Evolutionary conservation across 352 stramenopile genomes (phyloP), one percentile per base, ranked within the genome.

Genomic region (Nothophytophthora sp.): DNA sequence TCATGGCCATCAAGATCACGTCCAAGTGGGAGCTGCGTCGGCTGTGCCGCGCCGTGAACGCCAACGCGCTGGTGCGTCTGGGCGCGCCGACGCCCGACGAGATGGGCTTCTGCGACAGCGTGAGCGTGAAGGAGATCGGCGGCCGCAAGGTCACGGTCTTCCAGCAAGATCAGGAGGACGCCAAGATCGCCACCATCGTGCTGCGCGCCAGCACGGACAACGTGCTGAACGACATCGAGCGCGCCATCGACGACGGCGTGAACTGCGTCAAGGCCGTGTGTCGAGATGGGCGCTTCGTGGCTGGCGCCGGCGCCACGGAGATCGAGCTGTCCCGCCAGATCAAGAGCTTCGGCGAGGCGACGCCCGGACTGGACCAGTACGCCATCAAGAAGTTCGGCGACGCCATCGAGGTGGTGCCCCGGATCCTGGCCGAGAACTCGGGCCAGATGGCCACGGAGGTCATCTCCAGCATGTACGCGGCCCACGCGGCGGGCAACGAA

Each of bases 1-100:
- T 99, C 47, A 88, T 99, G 73, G 93, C 89, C 36, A 54, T 99
- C 30, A 99, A 98, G 69, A 97, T 99, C 64, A 78, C 80, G 53
- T 98, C 88, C 64, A 99, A 99, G 84, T 99, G 96, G 95, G 97
- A 99, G 67, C 70, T 99, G 41, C 90, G 97, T 52, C 88, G 98
- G 43, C 67, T 99, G 32, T 99, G 97, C 77, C 86, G 96, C 47
- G 96, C 97, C 2, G 93, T 98, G 27, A 96, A 97, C 53, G 96
- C 97, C 23, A 99, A 98, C 51, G 97, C 97, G 33, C 71, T 99
- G 22, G 96, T 99, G 32, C 91, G 96, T 45, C 80, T 99, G 22
- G 97, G 97, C 16, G 85, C 97, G 7, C 91, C 97, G 5, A 99
- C 95, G 5, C 90, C 97, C 0, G 98, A 99, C 55, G 98, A 99